Conservation (phyloP, 306 rosid species). For the Vigna hirtella region DNA sequence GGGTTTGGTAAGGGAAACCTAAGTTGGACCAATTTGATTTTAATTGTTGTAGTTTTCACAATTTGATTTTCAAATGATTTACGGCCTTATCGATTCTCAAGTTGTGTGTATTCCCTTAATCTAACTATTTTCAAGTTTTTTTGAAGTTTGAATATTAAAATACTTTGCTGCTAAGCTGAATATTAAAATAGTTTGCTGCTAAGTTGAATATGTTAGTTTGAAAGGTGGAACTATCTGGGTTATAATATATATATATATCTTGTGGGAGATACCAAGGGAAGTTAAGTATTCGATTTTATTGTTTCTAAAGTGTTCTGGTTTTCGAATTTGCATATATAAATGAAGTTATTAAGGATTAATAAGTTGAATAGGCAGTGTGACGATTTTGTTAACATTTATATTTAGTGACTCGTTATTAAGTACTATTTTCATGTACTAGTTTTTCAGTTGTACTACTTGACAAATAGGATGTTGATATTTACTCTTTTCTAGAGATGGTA, state of each 20-base stretch:
- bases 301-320: background rate
- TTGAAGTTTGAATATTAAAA: background rate
- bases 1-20: conserved; percentile 74
- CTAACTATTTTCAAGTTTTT: background rate
- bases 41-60: background rate
- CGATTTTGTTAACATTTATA: background rate
- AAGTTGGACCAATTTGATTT: conserved; percentile 9
- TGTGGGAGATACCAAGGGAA: background rate
- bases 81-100: conserved; percentile 11
- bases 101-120: background rate
- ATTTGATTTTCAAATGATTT: background rate
- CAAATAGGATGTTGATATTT: background rate
- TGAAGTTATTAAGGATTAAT: background rate
- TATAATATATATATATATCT: background rate
- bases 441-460: background rate
- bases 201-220: conserved; percentile 12
- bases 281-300: background rate
- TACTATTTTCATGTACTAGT: background rate
- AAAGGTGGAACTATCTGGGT: conserved; percentile 19
- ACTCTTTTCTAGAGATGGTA: background rate
- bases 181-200: background rate
- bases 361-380: conserved; percentile 19
- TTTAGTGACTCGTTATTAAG: conserved; percentile 2
- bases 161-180: conserved; percentile 4
- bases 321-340: conserved; percentile 12